Evolutionary conservation across 2,329 filamentous ascomycete species (phyloP), one percentile per base, ranked within the genome.

Genomic region (Sporothrix inflata): DNA sequence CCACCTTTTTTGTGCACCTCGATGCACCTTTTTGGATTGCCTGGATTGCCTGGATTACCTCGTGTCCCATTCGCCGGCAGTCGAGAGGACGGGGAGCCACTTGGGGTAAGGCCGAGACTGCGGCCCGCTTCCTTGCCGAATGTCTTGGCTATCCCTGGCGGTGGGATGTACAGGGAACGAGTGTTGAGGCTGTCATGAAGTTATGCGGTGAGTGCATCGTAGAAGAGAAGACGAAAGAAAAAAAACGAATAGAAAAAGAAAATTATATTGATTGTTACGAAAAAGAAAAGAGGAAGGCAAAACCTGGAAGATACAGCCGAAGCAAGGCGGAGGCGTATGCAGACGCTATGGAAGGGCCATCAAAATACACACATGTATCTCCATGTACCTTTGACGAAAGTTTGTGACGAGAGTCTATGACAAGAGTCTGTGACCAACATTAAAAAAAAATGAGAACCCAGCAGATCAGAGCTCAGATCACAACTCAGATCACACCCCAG

Each of bases 71-170:
- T 55, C 14, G 30, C 30, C 49, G 66, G 34, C 49, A 42, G n/a
- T 68, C 30, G 4, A 40, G 38, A 27, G 27, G 27, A 38, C 30
- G 38, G 47, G 65, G 63, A 27, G n/a, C 30, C 30, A 47, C 12
- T 42, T 57, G 30, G 66, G 34, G 27, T 55, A 55, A 55, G 34
- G 47, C 40, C 24, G 40, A 70, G 53, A 49, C 53, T 49, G 9
- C 53, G 68, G 68, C 53, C 68, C 68, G 68, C 40, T 61, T 38
- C 51, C 53, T 49, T 57, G 49, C 47, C 66, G 66, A 53, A 16
- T 19, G 27, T 40, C 65, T 55, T 42, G 66, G 34, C 47, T n/a
- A 24, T 69, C n/a, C 30, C n/a, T 69, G 34, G 16, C 51, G 6
- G 16, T 53, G 21, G 1, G 45, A 61, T 40, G 57, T 19, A 40